Conservation (phyloP, 352 stramenopile species). For the Globisporangium alternatum region DNA sequence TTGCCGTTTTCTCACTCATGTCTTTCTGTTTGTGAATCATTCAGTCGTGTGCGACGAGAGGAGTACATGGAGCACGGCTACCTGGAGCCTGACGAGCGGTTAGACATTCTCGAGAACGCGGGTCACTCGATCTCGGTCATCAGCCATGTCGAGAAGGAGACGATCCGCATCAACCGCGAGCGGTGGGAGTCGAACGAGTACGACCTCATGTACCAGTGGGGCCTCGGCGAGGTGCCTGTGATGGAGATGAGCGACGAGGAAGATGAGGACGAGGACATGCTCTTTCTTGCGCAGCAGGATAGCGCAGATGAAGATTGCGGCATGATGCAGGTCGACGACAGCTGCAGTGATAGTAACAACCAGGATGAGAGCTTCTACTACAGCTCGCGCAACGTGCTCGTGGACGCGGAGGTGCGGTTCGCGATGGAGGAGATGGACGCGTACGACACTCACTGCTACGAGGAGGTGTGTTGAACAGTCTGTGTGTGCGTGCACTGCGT, state of each 20-base stretch:
- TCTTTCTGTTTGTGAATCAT: constrained; percentile 3
- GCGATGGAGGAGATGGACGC: constrained; percentile 74
- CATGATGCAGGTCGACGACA: constrained; percentile 49
- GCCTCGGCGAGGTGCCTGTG: constrained; percentile 57
- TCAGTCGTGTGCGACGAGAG: constrained; percentile 55
- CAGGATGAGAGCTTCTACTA: constrained; percentile 51
- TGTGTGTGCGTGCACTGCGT: constrained; percentile 3
- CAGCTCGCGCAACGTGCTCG: constrained; percentile 33
- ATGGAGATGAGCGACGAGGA: constrained; percentile 60
- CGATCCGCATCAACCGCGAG: constrained; percentile 73
- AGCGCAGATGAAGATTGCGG: constrained; percentile 25
- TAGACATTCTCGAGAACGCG: constrained; percentile 71
- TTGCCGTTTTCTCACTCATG: constrained; percentile 1
- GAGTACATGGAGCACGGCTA: constrained; percentile 85
- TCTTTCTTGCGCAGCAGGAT: constrained; percentile 35
- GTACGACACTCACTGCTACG: constrained; percentile 65
- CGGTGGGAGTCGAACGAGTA: constrained; percentile 86
- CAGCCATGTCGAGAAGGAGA: constrained; percentile 63
- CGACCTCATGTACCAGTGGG: constrained; percentile 80
- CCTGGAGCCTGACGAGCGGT: constrained; percentile 69
- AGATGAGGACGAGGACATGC: constrained; percentile 44
- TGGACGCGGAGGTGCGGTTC: constrained; percentile 56
- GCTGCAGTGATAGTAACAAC: constrained; percentile 31
- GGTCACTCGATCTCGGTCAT: constrained; percentile 64
- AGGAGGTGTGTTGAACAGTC: constrained; percentile 35